A percentile compares a stretch with the other conserved stretches of the same genome.
Evolutionary conservation across 2,329 filamentous ascomycete genomes (phyloP).

Genomic region (Trichoderma polysporum): DNA sequence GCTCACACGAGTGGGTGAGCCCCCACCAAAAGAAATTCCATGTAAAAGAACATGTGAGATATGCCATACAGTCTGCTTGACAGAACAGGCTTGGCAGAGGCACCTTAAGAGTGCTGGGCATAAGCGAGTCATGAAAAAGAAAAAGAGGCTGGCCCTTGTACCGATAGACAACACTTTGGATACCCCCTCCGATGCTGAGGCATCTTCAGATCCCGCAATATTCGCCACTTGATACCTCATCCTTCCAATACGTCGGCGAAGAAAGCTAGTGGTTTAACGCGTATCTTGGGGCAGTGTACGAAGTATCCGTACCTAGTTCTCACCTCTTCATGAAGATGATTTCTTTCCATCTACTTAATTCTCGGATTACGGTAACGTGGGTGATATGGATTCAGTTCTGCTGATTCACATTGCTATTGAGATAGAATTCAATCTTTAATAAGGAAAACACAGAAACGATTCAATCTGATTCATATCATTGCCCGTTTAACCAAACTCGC

Average conservation of each 20-base stretch:
- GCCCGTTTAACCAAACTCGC: neutral
- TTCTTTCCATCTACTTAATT: neutral
- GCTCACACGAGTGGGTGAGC: slow-evolving; percentile 50
- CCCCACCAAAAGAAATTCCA: slow-evolving; percentile 53
- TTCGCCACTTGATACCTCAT: slow-evolving; percentile 13
- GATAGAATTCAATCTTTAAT: neutral
- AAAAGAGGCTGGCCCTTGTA: slow-evolving; percentile 40
- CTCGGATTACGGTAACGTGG: neutral
- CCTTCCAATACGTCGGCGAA: neutral
- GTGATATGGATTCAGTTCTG: neutral
- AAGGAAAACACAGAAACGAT: neutral
- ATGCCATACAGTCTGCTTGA: slow-evolving; percentile 65
- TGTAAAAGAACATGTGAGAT: slow-evolving; percentile 66
- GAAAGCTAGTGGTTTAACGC: neutral
- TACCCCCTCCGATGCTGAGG: neutral
- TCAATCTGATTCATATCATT: slow-evolving; percentile 7
- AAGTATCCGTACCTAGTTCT: neutral
- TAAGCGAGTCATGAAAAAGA: slow-evolving; percentile 35
- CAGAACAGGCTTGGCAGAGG: slow-evolving; percentile 49
- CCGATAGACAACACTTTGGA: slow-evolving; percentile 27
- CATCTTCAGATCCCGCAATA: slow-evolving; percentile 15
- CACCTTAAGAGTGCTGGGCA: slow-evolving; percentile 41
- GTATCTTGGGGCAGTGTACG: neutral
- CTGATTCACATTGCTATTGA: neutral
- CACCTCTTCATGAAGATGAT: neutral